Evolutionary conservation across 2,329 filamentous ascomycete genomes (phyloP).

Genomic region (Curvularia sp.): DNA sequence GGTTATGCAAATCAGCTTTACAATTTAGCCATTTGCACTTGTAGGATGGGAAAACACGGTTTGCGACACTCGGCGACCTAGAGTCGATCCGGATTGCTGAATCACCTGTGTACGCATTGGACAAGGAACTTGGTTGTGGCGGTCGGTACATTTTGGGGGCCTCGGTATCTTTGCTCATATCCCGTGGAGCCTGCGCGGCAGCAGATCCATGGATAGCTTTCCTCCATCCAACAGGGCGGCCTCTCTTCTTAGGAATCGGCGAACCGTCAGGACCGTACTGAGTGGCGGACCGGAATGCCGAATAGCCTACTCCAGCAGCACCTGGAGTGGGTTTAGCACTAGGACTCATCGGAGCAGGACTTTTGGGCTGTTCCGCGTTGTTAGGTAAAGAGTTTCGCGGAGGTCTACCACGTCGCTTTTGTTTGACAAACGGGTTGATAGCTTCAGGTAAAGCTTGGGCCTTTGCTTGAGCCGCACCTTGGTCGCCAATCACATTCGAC

Average conservation of each 20-base stretch:
- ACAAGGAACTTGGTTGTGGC: slow-evolving; percentile 36
- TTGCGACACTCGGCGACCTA: slow-evolving; percentile 40
- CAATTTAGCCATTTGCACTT: slow-evolving; percentile 66
- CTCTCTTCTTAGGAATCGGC: slow-evolving; percentile 54
- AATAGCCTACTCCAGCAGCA: slow-evolving; percentile 48
- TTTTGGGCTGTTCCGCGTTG: slow-evolving; percentile 19
- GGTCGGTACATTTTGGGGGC: slow-evolving; percentile 21
- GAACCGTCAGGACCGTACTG: slow-evolving; percentile 43
- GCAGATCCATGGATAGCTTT: slow-evolving; percentile 55
- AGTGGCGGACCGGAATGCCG: slow-evolving; percentile 49
- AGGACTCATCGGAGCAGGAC: slow-evolving; percentile 32
- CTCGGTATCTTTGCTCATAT: slow-evolving; percentile 28
- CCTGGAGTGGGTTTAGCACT: slow-evolving; percentile 30
- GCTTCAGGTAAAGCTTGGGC: slow-evolving; percentile 39
- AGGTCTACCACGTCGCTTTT: slow-evolving; percentile 47
- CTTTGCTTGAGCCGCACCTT: slow-evolving; percentile 30
- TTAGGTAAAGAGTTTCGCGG: slow-evolving; percentile 42
- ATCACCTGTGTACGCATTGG: slow-evolving; percentile 27
- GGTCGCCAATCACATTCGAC: slow-evolving; percentile 31
- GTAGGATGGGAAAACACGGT: slow-evolving; percentile 54
- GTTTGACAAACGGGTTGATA: slow-evolving; percentile 41
- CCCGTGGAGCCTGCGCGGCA: slow-evolving; percentile 33
- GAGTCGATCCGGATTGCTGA: slow-evolving; percentile 39
- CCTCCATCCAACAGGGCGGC: slow-evolving; percentile 59
- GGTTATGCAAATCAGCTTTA: slow-evolving; percentile 65